Base-by-base conservation (phyloP, 164 flowering plant species). In the Santalum album region DNA sequence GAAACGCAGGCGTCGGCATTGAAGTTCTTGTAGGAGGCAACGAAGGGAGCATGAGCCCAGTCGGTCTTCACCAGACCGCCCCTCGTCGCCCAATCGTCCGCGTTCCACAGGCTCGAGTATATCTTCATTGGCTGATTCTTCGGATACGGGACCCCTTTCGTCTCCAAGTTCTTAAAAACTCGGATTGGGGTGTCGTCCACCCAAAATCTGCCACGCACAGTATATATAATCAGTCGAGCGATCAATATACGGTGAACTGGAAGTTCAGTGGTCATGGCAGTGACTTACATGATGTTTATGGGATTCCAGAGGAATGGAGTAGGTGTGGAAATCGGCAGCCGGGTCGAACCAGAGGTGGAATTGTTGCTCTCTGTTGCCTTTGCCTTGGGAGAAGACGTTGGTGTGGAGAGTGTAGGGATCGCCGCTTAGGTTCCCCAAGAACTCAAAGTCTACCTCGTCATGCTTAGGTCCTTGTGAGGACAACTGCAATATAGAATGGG, bases 391-490 rank as follows among this genome's bases (percentile, higher is more conserved):
- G 47, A 12, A 56, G 22, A 56, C 51, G 44, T 56, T 56, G 7
- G 59, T 56, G 40, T 56, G 59, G 6, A 56, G 25, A 10, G 25
- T 43, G 45, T 56, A 56, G 21, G 59, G 59, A 6, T 56, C 39
- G 14, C 59, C 59, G 23, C 50, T 56, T 4, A 44, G 25, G 25
- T 56, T 56, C 9, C 59, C 59, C 59, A 56, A 56, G 59, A 56
- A 56, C 40, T 56, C 59, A n/a, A 56, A 56, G 50, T 56, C 59
- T 6, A 56, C 45, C 25, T 56, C 59, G 44, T 56, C 59, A n/a
- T 56, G 59, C 0, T 39, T 46, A 17, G 51, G 39, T 25, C 59
- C 59, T 34, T 56, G 51, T 14, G 59, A 56, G 7, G 59, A 44
- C 49, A 56, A 44, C 59, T 56, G 59, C 51, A 39, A n/a, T n/a